Evolutionary conservation across 2,329 filamentous ascomycete species (phyloP).

Genomic region (Nectriaceae sp.): DNA sequence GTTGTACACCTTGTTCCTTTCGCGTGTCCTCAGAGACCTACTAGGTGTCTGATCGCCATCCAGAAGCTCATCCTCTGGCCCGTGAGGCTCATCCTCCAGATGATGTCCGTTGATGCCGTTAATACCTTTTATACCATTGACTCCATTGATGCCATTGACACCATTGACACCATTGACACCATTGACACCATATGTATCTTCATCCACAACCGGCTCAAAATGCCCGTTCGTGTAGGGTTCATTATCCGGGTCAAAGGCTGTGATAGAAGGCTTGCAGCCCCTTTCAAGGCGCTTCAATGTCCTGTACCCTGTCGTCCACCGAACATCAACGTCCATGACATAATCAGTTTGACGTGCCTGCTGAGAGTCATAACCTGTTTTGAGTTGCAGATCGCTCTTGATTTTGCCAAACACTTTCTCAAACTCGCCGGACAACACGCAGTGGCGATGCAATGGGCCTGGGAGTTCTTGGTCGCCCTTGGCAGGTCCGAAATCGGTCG

Average conservation of each 20-base stretch:
- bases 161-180: constrained; percentile 17
- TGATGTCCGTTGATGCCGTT: constrained; percentile 16
- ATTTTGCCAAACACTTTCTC: constrained; percentile 44
- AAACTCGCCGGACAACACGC: constrained; percentile 45
- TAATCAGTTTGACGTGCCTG: constrained; percentile 42
- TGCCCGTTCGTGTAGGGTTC: constrained; percentile 26
- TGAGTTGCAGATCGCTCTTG: constrained; percentile 36
- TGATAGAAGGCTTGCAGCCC: constrained; percentile 47
- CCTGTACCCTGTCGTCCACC: constrained; percentile 46
- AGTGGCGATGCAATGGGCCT: constrained; percentile 29
- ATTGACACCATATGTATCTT: constrained; percentile 16
- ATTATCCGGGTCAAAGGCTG: constrained; percentile 39
- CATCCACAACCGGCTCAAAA: constrained; percentile 22
- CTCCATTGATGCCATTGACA: constrained; percentile 13
- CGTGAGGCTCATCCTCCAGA: constrained; percentile 35
- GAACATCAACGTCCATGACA: constrained; percentile 50
- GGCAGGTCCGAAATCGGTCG: constrained; percentile 34
- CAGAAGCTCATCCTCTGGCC: constrained; percentile 44
- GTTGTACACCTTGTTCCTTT: constrained; percentile 57
- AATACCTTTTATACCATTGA: constrained; percentile 7
- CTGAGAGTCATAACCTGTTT: constrained; percentile 25
- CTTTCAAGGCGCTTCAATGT: constrained; percentile 38
- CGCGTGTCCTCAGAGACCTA: constrained; percentile 51
- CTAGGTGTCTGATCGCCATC: constrained; percentile 54
- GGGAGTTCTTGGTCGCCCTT: constrained; percentile 17